Evolutionary conservation across 371 early-diverging fungal genomes (phyloP).

Genomic region (Lichtheimia ramosa): DNA sequence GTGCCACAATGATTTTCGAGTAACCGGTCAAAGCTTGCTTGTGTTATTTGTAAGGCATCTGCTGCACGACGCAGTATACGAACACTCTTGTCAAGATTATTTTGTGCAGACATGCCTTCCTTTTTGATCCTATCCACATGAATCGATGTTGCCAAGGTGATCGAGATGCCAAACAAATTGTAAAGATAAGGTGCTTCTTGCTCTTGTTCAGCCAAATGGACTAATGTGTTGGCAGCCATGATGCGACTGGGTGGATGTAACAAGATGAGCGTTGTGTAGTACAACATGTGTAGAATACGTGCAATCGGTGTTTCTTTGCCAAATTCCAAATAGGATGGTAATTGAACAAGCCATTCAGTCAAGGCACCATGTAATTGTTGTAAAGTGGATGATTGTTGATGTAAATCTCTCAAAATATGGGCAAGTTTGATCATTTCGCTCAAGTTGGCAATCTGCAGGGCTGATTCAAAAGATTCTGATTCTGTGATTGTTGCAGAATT

Average conservation of each 20-base stretch:
- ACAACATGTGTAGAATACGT: constrained; percentile 33
- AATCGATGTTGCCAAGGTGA: constrained; percentile 9
- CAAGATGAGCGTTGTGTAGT: constrained; percentile 22
- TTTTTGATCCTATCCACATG: constrained; percentile 4
- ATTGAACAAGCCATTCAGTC: constrained; percentile 35
- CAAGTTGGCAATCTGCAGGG: constrained; percentile 33
- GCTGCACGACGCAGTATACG: neutral
- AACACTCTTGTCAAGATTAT: neutral
- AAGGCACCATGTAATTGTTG: constrained; percentile 5
- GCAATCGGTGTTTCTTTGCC: constrained; percentile 19
- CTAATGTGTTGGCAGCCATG: constrained; percentile 38
- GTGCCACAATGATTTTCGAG: too few species aligned
- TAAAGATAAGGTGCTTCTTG: constrained; percentile 20
- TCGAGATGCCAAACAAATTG: constrained; percentile 22
- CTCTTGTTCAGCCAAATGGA: constrained; percentile 41
- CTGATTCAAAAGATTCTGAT: constrained; percentile 9
- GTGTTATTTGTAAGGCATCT: too few species aligned
- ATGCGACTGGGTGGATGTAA: neutral
- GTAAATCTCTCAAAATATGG: constrained; percentile 13
- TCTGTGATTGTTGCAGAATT: constrained; percentile 7
- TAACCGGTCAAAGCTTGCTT: too few species aligned
- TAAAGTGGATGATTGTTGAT: too few species aligned
- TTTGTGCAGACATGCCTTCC: too few species aligned
- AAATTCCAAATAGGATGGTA: constrained; percentile 37
- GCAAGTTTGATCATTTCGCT: constrained; percentile 33